Base-by-base conservation (phyloP, 495 filamentous ascomycete species). In the Penicillium soppii region DNA sequence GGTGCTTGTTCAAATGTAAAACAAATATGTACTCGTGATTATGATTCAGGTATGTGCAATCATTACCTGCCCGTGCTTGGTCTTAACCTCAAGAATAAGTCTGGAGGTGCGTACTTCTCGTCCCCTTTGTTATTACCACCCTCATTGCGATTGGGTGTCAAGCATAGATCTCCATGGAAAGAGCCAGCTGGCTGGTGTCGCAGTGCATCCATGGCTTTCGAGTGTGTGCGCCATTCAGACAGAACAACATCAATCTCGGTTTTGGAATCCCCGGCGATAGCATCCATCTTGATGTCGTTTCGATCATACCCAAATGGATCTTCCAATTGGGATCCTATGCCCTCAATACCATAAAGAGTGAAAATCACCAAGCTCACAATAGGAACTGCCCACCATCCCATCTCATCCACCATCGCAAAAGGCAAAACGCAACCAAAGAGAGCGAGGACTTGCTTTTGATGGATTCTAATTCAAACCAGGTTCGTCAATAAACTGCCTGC, bases 231-330 rank as follows among this genome's bases (percentile, higher is more conserved):
- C 86, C 87, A 91, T 51, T 86, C 84, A 1, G 76, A 72, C 1
- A 90, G 56, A 40, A 89, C 66, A 16, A 84, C 84, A 43, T 79
- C 73, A 23, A 87, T 76, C 68, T 91, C 87, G 30, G 67, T 75
- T 46, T 82, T 73, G 30, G 80, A 71, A 61, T 91, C 87, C 39
- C 85, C 82, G 7, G 86, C 82, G 47, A 90, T 81, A 9, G 78
- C 85, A 61, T 90, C 87, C 79, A 90, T 87, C 61, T 87, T 87
- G 67, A 91, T 90, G 63, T 90, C 87, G 49, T 88, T 89, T 53
- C 80, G 79, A 53, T 88, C 86, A 53, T 82, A 81, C 6, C 87
- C 86, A 63, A 91, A 90, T 0, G 87, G 87, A 60, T 91, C 87
- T 59, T 91, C 87, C 7, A 90, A 72, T 59, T 88, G 84, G 12